These are phyloP conservation scores for Fusarium robinianum DNA, from an alignment of 2,329 filamentous ascomycete genomes.

Conservation along the genomic window DNA sequence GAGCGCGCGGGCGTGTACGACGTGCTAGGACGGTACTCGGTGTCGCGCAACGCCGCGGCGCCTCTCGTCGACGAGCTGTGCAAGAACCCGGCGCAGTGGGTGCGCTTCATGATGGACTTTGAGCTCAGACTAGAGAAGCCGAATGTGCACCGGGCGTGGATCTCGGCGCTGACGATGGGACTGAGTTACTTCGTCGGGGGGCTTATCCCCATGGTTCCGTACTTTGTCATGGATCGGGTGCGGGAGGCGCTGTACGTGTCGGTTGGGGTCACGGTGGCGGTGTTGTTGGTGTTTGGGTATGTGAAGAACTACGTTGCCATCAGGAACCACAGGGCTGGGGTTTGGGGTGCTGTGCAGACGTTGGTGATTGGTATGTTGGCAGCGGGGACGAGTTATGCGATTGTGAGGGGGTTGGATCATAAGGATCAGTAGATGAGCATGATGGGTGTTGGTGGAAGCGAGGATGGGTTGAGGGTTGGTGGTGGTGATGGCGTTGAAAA, in stretches of 20 bases:
- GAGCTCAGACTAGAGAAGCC: constrained; percentile 54
- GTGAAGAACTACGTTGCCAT: constrained; percentile 62
- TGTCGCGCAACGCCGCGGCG: constrained; percentile 49
- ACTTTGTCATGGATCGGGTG: constrained; percentile 60
- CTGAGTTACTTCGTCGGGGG: constrained; percentile 72
- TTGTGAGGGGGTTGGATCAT: constrained; percentile 61
- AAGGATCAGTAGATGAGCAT: constrained; percentile 20
- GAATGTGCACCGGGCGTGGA: constrained; percentile 50
- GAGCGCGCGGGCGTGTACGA: constrained; percentile 55
- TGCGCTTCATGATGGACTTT: constrained; percentile 65
- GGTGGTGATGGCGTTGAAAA: constrained; percentile 12
- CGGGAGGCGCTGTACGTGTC: constrained; percentile 61
- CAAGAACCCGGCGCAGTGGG: constrained; percentile 53
- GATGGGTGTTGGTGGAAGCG: background rate
- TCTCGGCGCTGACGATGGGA: constrained; percentile 68
- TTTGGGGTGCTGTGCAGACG: constrained; percentile 67
- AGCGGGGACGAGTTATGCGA: constrained; percentile 66
- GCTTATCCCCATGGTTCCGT: constrained; percentile 71
- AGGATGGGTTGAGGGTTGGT: background rate
- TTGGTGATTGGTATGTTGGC: constrained; percentile 66
- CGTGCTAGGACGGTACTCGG: constrained; percentile 55
- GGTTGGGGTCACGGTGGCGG: constrained; percentile 62
- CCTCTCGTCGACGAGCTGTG: constrained; percentile 56
- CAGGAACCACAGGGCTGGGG: constrained; percentile 55
- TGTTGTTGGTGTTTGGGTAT: constrained; percentile 68